These are phyloP conservation scores for Penicillium sp. DNA, from an alignment of 2,329 filamentous ascomycete genomes.

Conservation along the genomic window DNA sequence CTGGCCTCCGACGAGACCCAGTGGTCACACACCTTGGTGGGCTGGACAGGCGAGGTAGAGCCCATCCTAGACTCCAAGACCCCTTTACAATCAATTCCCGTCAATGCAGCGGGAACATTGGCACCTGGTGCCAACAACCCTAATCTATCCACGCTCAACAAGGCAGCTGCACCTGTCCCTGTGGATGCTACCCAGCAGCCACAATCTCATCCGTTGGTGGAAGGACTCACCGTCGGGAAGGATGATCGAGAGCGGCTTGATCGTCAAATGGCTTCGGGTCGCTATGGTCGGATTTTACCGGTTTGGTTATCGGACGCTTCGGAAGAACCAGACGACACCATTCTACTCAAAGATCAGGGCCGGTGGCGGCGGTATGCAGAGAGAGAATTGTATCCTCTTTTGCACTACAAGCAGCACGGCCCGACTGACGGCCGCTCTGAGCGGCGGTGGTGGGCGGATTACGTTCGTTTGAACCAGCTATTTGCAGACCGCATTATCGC, in stretches of 20 bases:
- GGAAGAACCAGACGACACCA: conserved; percentile 65
- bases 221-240: conserved; percentile 68
- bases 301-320: conserved; percentile 84
- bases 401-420: conserved; percentile 95
- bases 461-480: conserved; percentile 86
- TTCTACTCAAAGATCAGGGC: conserved; percentile 74
- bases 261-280: conserved; percentile 67
- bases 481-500: conserved; percentile 88
- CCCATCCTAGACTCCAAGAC: conserved; percentile 30
- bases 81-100: conserved; percentile 31
- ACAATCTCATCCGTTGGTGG: conserved; percentile 58
- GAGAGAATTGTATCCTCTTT: conserved; percentile 84
- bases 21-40: conserved; percentile 90
- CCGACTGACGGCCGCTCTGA: conserved; percentile 81
- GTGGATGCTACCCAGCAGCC: conserved; percentile 60
- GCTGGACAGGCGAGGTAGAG: conserved; percentile 89
- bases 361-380: conserved; percentile 90
- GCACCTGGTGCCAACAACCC: conserved; percentile 33
- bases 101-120: conserved; percentile 25
- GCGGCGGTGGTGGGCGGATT: conserved; percentile 84
- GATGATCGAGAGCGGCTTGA: conserved; percentile 73
- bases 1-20: conserved; percentile 78
- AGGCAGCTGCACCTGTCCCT: conserved; percentile 75
- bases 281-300: conserved; percentile 75
- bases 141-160: conserved; percentile 56